These are phyloP conservation scores for Xylaria polymorpha DNA, from an alignment of 2,329 filamentous ascomycete genomes.

Conservation along the genomic window DNA sequence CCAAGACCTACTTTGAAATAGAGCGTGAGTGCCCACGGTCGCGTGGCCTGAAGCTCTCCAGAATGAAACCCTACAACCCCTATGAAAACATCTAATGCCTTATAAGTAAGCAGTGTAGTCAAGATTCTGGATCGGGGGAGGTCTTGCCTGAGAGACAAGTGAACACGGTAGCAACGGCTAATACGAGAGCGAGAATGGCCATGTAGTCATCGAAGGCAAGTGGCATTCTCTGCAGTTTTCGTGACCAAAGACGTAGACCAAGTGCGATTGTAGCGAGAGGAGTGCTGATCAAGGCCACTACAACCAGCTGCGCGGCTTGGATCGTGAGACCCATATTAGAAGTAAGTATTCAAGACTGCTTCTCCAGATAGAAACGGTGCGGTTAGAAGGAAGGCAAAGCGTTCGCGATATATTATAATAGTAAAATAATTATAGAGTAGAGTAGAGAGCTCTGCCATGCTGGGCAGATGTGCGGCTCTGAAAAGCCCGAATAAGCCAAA, in stretches of 20 bases:
- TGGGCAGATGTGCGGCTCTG: too few relatives aligned
- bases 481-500: too few relatives aligned
- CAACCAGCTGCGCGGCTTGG: slow-evolving; percentile 2
- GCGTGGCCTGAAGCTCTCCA: not conserved
- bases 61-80: not conserved
- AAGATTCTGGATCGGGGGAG: not conserved
- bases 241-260: slow-evolving; percentile 35
- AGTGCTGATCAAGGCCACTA: slow-evolving; percentile 18
- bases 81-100: not conserved
- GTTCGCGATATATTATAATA: too few relatives aligned
- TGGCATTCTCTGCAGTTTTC: slow-evolving; percentile 1
- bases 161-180: not conserved
- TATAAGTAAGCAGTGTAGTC: not conserved
- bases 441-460: too few relatives aligned
- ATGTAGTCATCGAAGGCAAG: slow-evolving; percentile 40
- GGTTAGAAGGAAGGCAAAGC: too few relatives aligned
- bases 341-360: not conserved
- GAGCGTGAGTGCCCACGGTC: not conserved
- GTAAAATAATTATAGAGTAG: too few relatives aligned
- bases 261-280: slow-evolving; percentile 23
- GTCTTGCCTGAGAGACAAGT: not conserved
- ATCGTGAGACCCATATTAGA: not conserved
- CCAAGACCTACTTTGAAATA: not conserved
- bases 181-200: slow-evolving; percentile 26
- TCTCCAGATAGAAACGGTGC: too few relatives aligned